Percentiles rank a stretch among this genome's conserved stretches.
phyloP scores from a whole-genome alignment of 2,329 filamentous ascomycete genomes.

The Thermothelomyces thermophilus region DNA sequence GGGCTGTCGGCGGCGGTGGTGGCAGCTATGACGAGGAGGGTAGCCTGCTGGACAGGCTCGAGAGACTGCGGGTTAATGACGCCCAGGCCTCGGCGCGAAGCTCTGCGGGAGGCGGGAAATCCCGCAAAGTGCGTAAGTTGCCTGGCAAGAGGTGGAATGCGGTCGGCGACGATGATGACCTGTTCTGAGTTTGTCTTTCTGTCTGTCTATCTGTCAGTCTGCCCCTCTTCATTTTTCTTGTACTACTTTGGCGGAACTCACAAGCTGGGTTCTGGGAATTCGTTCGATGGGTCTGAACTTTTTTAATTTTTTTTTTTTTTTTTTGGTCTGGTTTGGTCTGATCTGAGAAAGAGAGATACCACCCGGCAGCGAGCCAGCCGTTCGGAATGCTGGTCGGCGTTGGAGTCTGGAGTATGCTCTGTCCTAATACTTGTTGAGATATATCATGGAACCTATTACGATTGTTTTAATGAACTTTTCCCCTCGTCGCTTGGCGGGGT shows the following conservation, averaged over 20 bases:
- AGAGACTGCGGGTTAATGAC: constrained; percentile 43
- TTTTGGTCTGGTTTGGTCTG: background rate
- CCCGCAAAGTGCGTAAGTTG: constrained; percentile 49
- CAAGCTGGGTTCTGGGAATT: background rate
- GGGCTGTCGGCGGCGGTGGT: background rate
- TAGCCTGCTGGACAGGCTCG: constrained; percentile 42
- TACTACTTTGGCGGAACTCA: too few species aligned
- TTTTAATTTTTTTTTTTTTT: too few species aligned
- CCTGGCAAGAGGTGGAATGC: constrained; percentile 43
- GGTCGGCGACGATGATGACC: constrained; percentile 36
- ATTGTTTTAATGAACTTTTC: constrained; percentile 3
- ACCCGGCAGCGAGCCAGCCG: background rate
- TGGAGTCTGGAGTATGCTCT: background rate
- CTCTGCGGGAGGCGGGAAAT: constrained; percentile 34
- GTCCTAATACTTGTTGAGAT: background rate
- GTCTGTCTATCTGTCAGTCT: too few species aligned
- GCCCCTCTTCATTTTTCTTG: too few species aligned
- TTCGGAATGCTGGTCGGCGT: background rate
- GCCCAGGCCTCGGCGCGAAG: constrained; percentile 24
- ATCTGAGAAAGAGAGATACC: constrained; percentile 8
- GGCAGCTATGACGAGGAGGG: constrained; percentile 17
- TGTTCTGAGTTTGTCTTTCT: constrained; percentile 27
- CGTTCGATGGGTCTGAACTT: too few species aligned
- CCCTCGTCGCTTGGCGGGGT: background rate
- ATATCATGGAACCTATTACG: background rate